Evolutionary conservation across 805 yeast species (phyloP).

Genomic region (Zygoascus ofunaensis): DNA sequence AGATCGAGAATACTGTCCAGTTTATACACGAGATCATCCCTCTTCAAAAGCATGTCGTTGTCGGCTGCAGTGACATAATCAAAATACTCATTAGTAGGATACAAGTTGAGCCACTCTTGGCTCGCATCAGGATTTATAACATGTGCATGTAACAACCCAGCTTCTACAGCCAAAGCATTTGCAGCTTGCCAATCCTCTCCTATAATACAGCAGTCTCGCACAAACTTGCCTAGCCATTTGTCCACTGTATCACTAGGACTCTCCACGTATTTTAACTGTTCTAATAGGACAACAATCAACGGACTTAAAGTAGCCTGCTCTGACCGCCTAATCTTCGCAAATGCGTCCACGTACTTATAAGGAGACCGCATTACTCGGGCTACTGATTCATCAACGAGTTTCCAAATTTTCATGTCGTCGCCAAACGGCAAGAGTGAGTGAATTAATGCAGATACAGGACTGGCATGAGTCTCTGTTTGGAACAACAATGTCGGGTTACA

Average conservation of each 20-base stretch:
- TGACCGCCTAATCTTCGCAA: slow-evolving; percentile 19
- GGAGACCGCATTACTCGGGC: slow-evolving; percentile 67
- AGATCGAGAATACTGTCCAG: slow-evolving; percentile 7
- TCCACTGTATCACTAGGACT: slow-evolving; percentile 23
- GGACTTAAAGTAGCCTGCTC: slow-evolving; percentile 42
- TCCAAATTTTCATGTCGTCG: slow-evolving; percentile 37
- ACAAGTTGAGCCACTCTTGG: not conserved
- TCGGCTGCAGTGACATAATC: slow-evolving; percentile 9
- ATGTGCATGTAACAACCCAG: not conserved
- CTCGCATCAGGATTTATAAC: not conserved
- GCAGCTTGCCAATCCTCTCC: slow-evolving; percentile 46
- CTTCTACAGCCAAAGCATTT: slow-evolving; percentile 3
- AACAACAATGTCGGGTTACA: slow-evolving; percentile 47
- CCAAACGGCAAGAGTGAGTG: slow-evolving; percentile 33
- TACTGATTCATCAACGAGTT: slow-evolving; percentile 64
- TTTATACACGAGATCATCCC: slow-evolving; percentile 6
- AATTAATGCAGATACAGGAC: slow-evolving; percentile 49
- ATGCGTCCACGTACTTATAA: slow-evolving; percentile 69
- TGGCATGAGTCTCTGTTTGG: slow-evolving; percentile 35
- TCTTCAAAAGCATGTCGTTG: not conserved
- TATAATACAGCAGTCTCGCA: slow-evolving; percentile 39
- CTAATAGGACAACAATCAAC: slow-evolving; percentile 47
- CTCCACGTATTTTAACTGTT: slow-evolving; percentile 56
- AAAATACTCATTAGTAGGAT: slow-evolving; percentile 5
- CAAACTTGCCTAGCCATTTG: slow-evolving; percentile 44